These are phyloP conservation scores for Phytophthora pistaciae DNA, from an alignment of 352 stramenopile genomes.

Conservation along the genomic window DNA sequence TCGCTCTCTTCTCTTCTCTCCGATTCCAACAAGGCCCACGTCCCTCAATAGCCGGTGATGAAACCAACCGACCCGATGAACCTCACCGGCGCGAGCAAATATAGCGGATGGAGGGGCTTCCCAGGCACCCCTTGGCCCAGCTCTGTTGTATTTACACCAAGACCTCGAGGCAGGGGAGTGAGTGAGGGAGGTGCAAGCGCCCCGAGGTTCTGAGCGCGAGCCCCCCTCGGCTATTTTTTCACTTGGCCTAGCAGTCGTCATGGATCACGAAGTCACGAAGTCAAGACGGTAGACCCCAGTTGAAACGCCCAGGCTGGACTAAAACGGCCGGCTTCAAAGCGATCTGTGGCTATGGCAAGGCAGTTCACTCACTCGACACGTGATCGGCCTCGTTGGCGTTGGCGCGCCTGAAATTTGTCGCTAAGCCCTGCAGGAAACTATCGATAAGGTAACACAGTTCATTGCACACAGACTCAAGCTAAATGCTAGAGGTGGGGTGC, in stretches of 20 bases:
- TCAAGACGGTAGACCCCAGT: background rate
- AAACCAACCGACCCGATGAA: slow-evolving; percentile 24
- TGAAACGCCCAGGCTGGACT: background rate
- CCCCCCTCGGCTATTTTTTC: background rate
- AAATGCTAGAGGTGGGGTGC: too few species aligned
- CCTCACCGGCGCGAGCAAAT: slow-evolving; percentile 12
- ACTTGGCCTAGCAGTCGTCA: background rate
- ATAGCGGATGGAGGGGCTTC: slow-evolving; percentile 8
- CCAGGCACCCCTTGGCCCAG: background rate
- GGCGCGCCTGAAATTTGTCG: too few species aligned
- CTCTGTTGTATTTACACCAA: slow-evolving; percentile 2
- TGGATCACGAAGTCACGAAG: background rate
- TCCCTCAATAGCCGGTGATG: slow-evolving; percentile 11
- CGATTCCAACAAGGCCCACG: slow-evolving; percentile 3
- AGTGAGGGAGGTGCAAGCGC: background rate
- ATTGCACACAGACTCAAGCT: too few species aligned
- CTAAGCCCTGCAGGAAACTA: too few species aligned
- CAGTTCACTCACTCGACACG: too few species aligned
- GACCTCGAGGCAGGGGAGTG: background rate
- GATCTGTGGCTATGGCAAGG: too few species aligned
- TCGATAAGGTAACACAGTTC: too few species aligned
- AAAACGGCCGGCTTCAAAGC: background rate
- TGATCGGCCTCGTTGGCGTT: too few species aligned
- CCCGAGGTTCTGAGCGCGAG: slow-evolving; percentile 7
- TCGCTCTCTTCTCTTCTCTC: slow-evolving; percentile 3